These are phyloP conservation scores for Ceratocystis papillata DNA, from an alignment of 2,329 filamentous ascomycete species.

Conservation along the genomic window DNA sequence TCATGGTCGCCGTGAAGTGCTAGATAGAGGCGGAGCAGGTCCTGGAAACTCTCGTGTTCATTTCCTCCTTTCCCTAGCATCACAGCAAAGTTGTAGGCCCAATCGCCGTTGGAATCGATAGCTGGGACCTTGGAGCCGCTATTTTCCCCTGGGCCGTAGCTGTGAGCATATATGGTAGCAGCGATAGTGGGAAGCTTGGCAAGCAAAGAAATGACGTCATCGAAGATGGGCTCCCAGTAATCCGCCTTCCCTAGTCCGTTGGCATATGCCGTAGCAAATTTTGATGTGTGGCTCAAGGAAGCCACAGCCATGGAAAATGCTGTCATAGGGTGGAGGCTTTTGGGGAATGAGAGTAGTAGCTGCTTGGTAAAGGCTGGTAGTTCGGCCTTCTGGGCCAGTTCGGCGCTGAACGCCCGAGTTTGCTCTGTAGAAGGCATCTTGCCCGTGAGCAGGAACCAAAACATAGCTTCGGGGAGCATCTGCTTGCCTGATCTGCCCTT, in stretches of 20 bases:
- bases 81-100: conserved; percentile 97
- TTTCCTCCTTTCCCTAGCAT: conserved; percentile 85
- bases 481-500: conserved; percentile 87
- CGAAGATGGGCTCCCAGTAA: conserved; percentile 98
- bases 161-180: conserved; percentile 93
- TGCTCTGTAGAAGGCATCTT: conserved; percentile 76
- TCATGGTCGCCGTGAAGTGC: conserved; percentile 97
- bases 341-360: conserved; percentile 83
- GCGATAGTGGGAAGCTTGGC: conserved; percentile 95
- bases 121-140: conserved; percentile 61
- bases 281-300: conserved; percentile 87
- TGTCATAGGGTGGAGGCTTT: conserved; percentile 92
- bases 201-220: conserved; percentile 84
- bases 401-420: conserved; percentile 68
- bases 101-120: conserved; percentile 78
- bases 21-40: conserved; percentile 84
- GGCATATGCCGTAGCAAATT: conserved; percentile 89
- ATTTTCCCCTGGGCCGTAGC: conserved; percentile 51
- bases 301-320: conserved; percentile 93
- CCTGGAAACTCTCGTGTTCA: conserved; percentile 88
- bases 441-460: conserved; percentile 94
- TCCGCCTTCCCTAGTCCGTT: conserved; percentile 85
- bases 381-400: conserved; percentile 75
- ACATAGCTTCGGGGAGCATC: conserved; percentile 99
- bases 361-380: conserved; percentile 75